These are phyloP conservation scores for Trichomonascaceae sp. DNA, from an alignment of 1,139 yeast genomes.

Conservation along the genomic window DNA sequence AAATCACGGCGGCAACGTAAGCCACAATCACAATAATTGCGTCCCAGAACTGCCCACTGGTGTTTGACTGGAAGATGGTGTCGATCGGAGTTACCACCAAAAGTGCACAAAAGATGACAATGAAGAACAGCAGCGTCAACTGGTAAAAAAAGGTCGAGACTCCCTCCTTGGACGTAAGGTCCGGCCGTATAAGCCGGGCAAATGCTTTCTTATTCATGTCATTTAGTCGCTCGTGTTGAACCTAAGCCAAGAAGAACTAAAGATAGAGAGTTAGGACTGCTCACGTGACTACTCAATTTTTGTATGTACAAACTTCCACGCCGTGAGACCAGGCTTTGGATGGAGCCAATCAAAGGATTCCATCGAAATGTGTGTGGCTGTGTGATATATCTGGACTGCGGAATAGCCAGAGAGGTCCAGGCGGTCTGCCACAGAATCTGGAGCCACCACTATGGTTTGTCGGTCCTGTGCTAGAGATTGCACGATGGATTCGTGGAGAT, in stretches of 20 bases:
- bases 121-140: slow-evolving; percentile 38
- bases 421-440: slow-evolving; percentile 46
- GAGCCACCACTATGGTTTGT: slow-evolving; percentile 16
- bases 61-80: slow-evolving; percentile 52
- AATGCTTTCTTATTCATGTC: not conserved
- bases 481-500: not conserved
- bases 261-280: not conserved
- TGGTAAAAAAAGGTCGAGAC: slow-evolving; percentile 29
- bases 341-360: slow-evolving; percentile 31
- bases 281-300: too few species aligned
- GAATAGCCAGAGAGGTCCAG: slow-evolving; percentile 7
- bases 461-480: not conserved
- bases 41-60: slow-evolving; percentile 47
- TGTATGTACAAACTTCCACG: slow-evolving; percentile 27
- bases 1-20: slow-evolving; percentile 45
- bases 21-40: slow-evolving; percentile 65
- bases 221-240: not conserved
- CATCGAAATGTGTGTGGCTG: slow-evolving; percentile 14
- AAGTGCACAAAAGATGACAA: slow-evolving; percentile 41
- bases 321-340: slow-evolving; percentile 45
- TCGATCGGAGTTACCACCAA: slow-evolving; percentile 64
- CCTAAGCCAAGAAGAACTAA: not conserved
- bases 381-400: slow-evolving; percentile 14
- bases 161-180: not conserved
- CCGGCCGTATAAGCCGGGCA: not conserved